phyloP scores from a whole-genome alignment of 257 asterid genomes.

The Phtheirospermum japonicum region DNA sequence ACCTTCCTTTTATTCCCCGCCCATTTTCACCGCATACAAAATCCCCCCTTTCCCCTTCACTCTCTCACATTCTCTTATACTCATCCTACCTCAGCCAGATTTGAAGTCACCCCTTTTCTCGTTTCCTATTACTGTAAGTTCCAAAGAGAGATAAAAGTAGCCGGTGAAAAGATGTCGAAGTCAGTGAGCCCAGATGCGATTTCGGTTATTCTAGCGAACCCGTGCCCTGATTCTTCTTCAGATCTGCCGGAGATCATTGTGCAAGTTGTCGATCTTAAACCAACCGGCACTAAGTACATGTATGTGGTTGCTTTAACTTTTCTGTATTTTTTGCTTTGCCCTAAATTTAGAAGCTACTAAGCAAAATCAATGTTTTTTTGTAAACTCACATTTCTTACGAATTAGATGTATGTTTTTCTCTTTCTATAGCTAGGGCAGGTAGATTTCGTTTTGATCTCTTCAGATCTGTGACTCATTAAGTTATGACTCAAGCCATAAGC shows the following conservation, averaged over 20 bases:
- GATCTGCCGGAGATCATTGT: conserved; percentile 64
- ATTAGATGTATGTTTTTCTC: too few relatives aligned
- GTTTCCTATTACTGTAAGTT: neutral
- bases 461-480: too few relatives aligned
- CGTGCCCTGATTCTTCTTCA: conserved; percentile 65
- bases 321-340: neutral
- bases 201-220: conserved; percentile 63
- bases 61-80: neutral
- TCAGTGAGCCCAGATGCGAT: conserved; percentile 65
- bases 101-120: neutral
- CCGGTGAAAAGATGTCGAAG: conserved; percentile 55
- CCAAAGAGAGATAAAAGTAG: too few relatives aligned
- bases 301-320: conserved; percentile 6
- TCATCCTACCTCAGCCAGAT: neutral
- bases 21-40: conserved; percentile 29
- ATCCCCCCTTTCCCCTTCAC: neutral
- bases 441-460: too few relatives aligned
- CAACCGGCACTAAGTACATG: conserved; percentile 56
- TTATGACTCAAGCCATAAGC: too few relatives aligned
- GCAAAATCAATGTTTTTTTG: neutral
- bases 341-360: neutral
- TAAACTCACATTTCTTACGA: too few relatives aligned
- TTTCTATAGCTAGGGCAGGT: neutral
- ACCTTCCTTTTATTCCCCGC: conserved; percentile 28
- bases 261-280: conserved; percentile 79